Evolutionary conservation across 306 rosid genomes (phyloP).

Genomic region (Comarum palustre): DNA sequence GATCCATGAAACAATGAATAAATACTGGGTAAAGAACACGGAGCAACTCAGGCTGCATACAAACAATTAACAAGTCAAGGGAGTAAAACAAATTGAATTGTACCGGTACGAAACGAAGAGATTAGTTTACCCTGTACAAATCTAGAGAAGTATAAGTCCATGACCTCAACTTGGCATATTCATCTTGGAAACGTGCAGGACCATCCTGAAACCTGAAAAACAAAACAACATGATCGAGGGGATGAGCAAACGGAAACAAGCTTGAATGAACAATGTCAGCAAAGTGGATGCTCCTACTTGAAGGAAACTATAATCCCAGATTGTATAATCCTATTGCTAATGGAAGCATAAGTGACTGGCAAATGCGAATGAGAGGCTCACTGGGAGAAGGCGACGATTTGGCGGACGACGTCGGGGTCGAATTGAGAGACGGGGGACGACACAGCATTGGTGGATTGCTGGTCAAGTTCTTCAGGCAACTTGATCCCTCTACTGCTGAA

Average conservation of each 20-base stretch:
- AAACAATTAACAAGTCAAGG: neutral
- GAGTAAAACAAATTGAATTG: neutral
- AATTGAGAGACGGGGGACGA: constrained; percentile 25
- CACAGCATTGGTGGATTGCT: constrained; percentile 36
- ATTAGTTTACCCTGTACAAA: constrained; percentile 61
- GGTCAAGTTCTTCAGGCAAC: constrained; percentile 58
- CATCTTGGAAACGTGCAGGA: constrained; percentile 74
- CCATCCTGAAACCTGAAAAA: constrained; percentile 61
- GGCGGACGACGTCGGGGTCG: constrained; percentile 62
- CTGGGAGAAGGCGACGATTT: constrained; percentile 62
- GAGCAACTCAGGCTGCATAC: constrained; percentile 85
- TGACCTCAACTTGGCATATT: constrained; percentile 73
- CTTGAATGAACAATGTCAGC: neutral
- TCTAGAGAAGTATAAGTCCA: constrained; percentile 84
- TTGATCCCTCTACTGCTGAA: constrained; percentile 73
- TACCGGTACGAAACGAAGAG: neutral
- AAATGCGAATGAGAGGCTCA: constrained; percentile 15
- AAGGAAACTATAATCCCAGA: too few species aligned
- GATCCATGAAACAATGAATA: constrained; percentile 94
- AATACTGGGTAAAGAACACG: constrained; percentile 96
- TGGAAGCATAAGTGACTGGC: too few species aligned
- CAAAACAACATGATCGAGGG: constrained; percentile 1
- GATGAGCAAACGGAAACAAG: neutral
- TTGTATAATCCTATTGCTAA: too few species aligned
- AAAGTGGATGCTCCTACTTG: neutral